Evolutionary conservation across 805 yeast genomes (phyloP).

Genomic region (Ogataea populi-albae): DNA sequence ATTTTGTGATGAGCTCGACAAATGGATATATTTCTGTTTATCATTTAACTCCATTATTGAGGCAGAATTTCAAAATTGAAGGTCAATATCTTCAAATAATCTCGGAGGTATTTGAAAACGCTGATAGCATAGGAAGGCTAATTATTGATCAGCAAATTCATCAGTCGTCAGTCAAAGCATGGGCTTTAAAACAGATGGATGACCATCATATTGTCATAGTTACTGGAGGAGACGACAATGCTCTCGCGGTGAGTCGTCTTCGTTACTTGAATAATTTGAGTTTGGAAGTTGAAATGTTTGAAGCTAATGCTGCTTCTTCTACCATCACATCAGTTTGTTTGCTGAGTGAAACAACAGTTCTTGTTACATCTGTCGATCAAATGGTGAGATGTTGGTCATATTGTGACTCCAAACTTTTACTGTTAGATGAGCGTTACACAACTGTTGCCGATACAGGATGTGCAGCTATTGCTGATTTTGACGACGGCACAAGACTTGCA

Average conservation of each 20-base stretch:
- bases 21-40: slow-evolving; percentile 77
- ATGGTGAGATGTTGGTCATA: slow-evolving; percentile 62
- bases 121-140: slow-evolving; percentile 19
- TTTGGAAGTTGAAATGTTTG: slow-evolving; percentile 34
- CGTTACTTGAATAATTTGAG: slow-evolving; percentile 24
- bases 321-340: slow-evolving; percentile 68
- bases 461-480: slow-evolving; percentile 38
- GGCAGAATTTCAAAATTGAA: slow-evolving; percentile 9
- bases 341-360: slow-evolving; percentile 31
- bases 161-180: slow-evolving; percentile 78
- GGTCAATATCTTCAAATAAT: slow-evolving; percentile 2
- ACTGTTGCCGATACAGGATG: slow-evolving; percentile 92
- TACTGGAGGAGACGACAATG: slow-evolving; percentile 95
- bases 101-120: slow-evolving; percentile 1
- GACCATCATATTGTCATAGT: slow-evolving; percentile 34
- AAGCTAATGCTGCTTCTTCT: slow-evolving; percentile 72
- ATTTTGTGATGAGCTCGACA: slow-evolving; percentile 64
- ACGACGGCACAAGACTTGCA: slow-evolving; percentile 32
- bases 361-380: slow-evolving; percentile 85
- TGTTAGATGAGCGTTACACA: slow-evolving; percentile 52
- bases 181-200: slow-evolving; percentile 31
- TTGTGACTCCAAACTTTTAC: slow-evolving; percentile 27
- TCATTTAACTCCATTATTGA: slow-evolving; percentile 38
- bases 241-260: slow-evolving; percentile 42
- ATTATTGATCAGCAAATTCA: slow-evolving; percentile 56